These are phyloP conservation scores for Beta corolliflora DNA, from an alignment of 179 eudicot genomes.

Conservation along the genomic window DNA sequence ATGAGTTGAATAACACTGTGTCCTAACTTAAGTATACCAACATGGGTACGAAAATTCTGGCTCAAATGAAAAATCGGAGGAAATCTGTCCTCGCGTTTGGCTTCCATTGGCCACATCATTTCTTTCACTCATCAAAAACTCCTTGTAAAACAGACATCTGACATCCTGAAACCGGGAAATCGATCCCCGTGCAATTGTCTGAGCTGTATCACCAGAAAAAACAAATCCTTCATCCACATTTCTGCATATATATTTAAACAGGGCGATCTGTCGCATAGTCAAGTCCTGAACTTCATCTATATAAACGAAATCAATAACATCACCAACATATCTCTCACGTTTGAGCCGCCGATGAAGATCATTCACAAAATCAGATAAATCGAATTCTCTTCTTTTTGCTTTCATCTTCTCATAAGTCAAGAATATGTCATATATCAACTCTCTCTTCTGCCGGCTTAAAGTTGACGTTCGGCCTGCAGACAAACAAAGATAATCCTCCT, in stretches of 20 bases:
- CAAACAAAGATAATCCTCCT: conserved; percentile 43
- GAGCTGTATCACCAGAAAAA: conserved; percentile 84
- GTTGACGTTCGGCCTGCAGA: conserved; percentile 47
- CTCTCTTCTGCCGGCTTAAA: conserved; percentile 38
- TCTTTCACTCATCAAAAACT: conserved; percentile 45
- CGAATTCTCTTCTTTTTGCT: conserved; percentile 49
- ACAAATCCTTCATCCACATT: conserved; percentile 80
- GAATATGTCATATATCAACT: conserved; percentile 53
- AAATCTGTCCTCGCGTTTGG: conserved; percentile 49
- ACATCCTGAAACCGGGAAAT: conserved; percentile 75
- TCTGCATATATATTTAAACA: conserved; percentile 59
- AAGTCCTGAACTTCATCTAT: conserved; percentile 86
- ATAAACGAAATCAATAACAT: conserved; percentile 65
- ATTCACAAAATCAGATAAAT: conserved; percentile 64
- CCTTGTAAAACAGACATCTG: conserved; percentile 51
- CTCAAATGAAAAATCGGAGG: conserved; percentile 48
- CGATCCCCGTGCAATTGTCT: conserved; percentile 79
- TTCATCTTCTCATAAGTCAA: conserved; percentile 63
- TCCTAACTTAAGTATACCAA: conserved; percentile 63
- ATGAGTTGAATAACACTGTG: conserved; percentile 61
- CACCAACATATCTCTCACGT: conserved; percentile 44
- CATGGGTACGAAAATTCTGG: conserved; percentile 81
- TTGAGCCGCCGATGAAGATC: conserved; percentile 62
- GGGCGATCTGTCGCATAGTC: conserved; percentile 61
- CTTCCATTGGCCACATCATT: conserved; percentile 32